A percentile compares a stretch with the other conserved stretches of the same genome.
These are phyloP conservation scores for Tetradesmus lagerheimii DNA, from an alignment of 139 green algal genomes.

Conservation along the genomic window DNA sequence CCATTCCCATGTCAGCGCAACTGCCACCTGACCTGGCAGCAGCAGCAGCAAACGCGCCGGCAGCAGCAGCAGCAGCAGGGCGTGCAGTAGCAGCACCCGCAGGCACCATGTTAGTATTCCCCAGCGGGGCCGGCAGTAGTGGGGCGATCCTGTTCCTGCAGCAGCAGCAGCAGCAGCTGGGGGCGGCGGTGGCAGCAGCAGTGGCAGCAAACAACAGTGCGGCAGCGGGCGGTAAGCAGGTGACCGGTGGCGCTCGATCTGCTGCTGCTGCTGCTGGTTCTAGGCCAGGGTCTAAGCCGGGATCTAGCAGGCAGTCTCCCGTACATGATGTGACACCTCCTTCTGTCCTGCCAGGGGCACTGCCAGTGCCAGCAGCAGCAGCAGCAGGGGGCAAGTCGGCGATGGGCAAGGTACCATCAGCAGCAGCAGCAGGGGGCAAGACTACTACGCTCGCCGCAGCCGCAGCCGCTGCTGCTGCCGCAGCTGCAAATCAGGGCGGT, in stretches of 20 bases:
- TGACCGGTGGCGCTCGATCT: no score
- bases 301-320: background rate
- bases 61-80: background rate
- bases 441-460: background rate
- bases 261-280: background rate
- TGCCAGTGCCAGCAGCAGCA: background rate
- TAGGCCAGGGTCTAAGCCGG: background rate
- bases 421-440: background rate
- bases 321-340: background rate
- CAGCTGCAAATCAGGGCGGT: background rate
- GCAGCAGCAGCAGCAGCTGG: background rate
- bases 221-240: background rate
- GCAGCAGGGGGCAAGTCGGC: background rate
- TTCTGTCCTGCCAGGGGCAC: background rate
- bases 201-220: background rate
- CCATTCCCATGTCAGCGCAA: background rate
- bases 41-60: constrained; percentile 1
- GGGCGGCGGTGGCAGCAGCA: background rate
- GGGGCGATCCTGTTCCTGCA: background rate
- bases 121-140: background rate
- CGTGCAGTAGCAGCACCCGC: background rate
- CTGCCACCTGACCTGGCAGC: constrained; percentile 11
- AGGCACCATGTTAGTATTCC: background rate
- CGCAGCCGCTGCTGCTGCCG: background rate
- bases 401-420: background rate